These are phyloP conservation scores for Xylaria cubensis DNA, from an alignment of 495 filamentous ascomycete species.

Conservation along the genomic window DNA sequence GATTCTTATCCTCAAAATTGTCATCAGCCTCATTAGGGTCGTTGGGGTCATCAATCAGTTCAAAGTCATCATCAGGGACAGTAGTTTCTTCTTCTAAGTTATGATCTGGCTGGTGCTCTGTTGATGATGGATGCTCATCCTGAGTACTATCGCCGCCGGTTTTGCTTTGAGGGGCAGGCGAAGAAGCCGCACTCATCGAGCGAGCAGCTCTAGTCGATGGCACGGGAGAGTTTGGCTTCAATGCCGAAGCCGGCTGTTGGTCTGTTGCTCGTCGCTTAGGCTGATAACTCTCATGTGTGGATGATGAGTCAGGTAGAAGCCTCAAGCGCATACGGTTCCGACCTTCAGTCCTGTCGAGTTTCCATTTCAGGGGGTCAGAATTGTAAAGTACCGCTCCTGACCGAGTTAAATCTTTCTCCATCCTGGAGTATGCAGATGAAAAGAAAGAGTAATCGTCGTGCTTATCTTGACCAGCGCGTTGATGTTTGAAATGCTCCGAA, in stretches of 20 bases:
- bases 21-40: slow-evolving; percentile 84
- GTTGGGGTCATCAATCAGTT: slow-evolving; percentile 81
- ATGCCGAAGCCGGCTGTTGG: slow-evolving; percentile 36
- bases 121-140: slow-evolving; percentile 36
- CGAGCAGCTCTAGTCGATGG: slow-evolving; percentile 19
- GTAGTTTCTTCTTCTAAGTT: slow-evolving; percentile 41
- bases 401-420: slow-evolving; percentile 74
- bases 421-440: slow-evolving; percentile 71
- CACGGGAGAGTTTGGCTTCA: slow-evolving; percentile 54
- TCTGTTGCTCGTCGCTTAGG: slow-evolving; percentile 73
- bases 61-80: slow-evolving; percentile 84
- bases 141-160: slow-evolving; percentile 36
- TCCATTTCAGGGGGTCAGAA: slow-evolving; percentile 73
- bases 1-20: slow-evolving; percentile 93
- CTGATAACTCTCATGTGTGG: slow-evolving; percentile 76
- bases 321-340: slow-evolving; percentile 93
- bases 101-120: slow-evolving; percentile 33
- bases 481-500: slow-evolving; percentile 89
- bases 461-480: slow-evolving; percentile 85
- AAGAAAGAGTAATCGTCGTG: slow-evolving; percentile 85
- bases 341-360: slow-evolving; percentile 92
- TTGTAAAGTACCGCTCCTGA: slow-evolving; percentile 81
- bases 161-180: slow-evolving; percentile 27
- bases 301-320: slow-evolving; percentile 75
- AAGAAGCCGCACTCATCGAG: slow-evolving; percentile 32